phyloP scores from a whole-genome alignment of 2,329 filamentous ascomycete species.

The Aspergillus ochraceus region DNA sequence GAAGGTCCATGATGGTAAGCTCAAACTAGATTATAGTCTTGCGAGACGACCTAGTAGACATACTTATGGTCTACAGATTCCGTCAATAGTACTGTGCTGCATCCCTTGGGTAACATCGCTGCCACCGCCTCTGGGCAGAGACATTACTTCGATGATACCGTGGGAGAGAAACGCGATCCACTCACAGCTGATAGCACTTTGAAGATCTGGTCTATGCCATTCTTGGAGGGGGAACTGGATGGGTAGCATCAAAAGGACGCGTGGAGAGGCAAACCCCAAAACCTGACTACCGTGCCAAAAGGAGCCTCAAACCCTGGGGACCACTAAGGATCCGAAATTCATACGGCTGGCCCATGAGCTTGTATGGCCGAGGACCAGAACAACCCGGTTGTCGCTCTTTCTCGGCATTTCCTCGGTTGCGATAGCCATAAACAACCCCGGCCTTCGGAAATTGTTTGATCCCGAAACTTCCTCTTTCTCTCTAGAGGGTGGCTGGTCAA shows the following conservation, averaged over 20 bases:
- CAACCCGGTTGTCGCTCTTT: neutral
- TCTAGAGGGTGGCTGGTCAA: neutral
- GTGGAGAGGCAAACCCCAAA: neutral
- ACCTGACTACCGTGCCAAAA: neutral
- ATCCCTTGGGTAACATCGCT: constrained; percentile 48
- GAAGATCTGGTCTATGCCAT: constrained; percentile 42
- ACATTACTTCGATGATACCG: constrained; percentile 21
- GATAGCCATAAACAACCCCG: neutral
- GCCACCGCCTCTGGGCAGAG: constrained; percentile 53
- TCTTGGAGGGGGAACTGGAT: constrained; percentile 5
- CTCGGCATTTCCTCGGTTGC: neutral
- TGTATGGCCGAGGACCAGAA: neutral
- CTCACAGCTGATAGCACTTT: constrained; percentile 36
- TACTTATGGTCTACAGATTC: constrained; percentile 35
- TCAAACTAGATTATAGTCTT: neutral
- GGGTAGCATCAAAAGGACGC: neutral
- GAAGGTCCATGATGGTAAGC: constrained; percentile 47
- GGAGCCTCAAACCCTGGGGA: neutral
- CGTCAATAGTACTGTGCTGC: constrained; percentile 47
- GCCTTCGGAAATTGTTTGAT: neutral
- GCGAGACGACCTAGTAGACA: constrained; percentile 13
- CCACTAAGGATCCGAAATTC: neutral
- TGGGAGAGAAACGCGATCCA: constrained; percentile 10
- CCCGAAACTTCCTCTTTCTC: neutral
- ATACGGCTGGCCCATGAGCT: neutral